Evolutionary conservation across 345 rosid species (phyloP), one percentile per base, ranked within the genome.

Genomic region (Viola odorata): DNA sequence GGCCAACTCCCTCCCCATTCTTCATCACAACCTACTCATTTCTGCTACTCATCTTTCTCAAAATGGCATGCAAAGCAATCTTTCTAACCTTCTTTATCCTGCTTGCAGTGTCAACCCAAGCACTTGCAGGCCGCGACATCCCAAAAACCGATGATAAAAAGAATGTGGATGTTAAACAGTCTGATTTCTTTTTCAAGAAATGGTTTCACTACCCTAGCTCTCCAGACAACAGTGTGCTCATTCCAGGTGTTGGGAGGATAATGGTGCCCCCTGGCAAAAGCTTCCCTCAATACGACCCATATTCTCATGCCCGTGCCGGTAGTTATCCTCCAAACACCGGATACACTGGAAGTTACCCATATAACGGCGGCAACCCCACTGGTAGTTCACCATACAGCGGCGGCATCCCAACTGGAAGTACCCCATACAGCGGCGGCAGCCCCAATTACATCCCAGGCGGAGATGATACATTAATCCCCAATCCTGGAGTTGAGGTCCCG

Each of bases 171-270:
- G 66, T 71, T 71, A 86, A 83, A 67, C 87, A 85, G 71, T 90
- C 95, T 15, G 76, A 84, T 50, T 81, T 75, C 62, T 23, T 23
- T 23, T 23, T 23, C 32, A 23, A 23, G 32, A 23, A 23, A 23
- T 23, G 32, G 32, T 23, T 23, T 23, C 32, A 23, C 32, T 23
- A 23, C 32, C 58, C 81, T 47, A 71, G 68, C 40, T 62, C 73
- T 17, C 32, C 32, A 23, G 83, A 69, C 69, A 64, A 41, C 61
- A 68, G 81, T 47, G 55, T 76, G 50, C 79, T 76, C 68, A 81
- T 88, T 76, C 92, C 91, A 7, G 91, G 91, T 60, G 56, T 81
- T 47, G 95, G 96, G 40, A 63, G 81, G 60, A 80, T 78, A 52
- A n/a, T 74, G 69, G 55, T 81, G 53, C 96, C 95, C 14, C 84